Conservation (phyloP, 2,329 filamentous ascomycete genomes). For the Apiospora sp. region DNA sequence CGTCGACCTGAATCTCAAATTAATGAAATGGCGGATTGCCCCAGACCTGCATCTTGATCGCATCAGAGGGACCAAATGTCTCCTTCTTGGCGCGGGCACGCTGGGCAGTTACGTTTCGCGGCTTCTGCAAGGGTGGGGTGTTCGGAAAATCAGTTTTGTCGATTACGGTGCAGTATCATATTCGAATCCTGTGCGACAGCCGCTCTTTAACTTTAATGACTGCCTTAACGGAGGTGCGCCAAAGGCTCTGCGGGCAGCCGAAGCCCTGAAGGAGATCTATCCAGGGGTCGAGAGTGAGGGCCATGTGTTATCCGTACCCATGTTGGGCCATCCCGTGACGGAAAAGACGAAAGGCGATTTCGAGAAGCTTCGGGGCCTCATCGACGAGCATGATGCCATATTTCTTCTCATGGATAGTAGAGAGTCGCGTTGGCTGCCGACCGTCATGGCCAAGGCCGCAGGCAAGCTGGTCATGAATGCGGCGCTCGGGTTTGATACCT, state of each 20-base stretch:
- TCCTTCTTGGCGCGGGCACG: slow-evolving; percentile 91
- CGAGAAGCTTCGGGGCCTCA: slow-evolving; percentile 74
- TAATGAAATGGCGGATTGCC: slow-evolving; percentile 98
- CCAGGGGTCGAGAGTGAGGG: slow-evolving; percentile 86
- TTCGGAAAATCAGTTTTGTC: slow-evolving; percentile 93
- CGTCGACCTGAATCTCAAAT: slow-evolving; percentile 93
- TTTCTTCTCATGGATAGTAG: slow-evolving; percentile 98
- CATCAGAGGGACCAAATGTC: slow-evolving; percentile 89
- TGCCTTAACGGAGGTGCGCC: slow-evolving; percentile 84
- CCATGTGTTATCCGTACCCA: slow-evolving; percentile 85
- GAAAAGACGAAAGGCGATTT: slow-evolving; percentile 80
- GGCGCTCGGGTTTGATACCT: slow-evolving; percentile 94
- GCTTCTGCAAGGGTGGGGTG: slow-evolving; percentile 94
- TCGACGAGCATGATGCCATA: slow-evolving; percentile 87
- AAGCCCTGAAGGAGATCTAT: slow-evolving; percentile 84
- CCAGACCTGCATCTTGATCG: slow-evolving; percentile 86
- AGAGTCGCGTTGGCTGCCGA: slow-evolving; percentile 94
- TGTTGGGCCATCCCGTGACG: slow-evolving; percentile 89
- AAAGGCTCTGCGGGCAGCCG: slow-evolving; percentile 84
- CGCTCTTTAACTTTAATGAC: slow-evolving; percentile 89
- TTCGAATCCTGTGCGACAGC: slow-evolving; percentile 95
- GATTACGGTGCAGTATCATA: slow-evolving; percentile 94
- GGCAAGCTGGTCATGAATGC: slow-evolving; percentile 98
- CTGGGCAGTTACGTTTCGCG: slow-evolving; percentile 93
- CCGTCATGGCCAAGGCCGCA: slow-evolving; percentile 91